Percentiles rank a stretch among this genome's conserved stretches.
Evolutionary conservation across 2,329 filamentous ascomycete genomes (phyloP).

Genomic region (Epichloe sylvatica): DNA sequence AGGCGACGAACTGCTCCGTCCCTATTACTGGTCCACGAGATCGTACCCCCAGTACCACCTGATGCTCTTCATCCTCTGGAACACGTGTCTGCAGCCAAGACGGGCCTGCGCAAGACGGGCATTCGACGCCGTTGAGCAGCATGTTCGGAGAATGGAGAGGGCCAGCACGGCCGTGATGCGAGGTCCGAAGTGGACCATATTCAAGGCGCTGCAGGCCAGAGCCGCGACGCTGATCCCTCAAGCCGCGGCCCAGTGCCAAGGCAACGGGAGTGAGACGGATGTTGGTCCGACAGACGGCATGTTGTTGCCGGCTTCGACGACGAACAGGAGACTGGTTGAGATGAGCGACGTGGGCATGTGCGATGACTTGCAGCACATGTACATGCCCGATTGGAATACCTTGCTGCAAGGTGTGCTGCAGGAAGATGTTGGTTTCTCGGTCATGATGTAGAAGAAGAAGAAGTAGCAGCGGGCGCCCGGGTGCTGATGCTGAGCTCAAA

Average conservation of each 20-base stretch:
- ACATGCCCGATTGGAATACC: constrained; percentile 16
- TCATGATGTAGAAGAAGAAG: constrained; percentile 3
- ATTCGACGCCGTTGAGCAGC: constrained; percentile 15
- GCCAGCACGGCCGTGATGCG: background rate
- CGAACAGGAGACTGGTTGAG: background rate
- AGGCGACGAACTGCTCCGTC: constrained; percentile 23
- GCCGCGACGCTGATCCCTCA: constrained; percentile 13
- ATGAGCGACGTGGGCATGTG: background rate
- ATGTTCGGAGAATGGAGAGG: constrained; percentile 5
- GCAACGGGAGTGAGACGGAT: background rate
- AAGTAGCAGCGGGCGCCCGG: too few species aligned
- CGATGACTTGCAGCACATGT: constrained; percentile 8
- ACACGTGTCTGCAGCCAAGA: constrained; percentile 25
- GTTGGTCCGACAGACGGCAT: background rate
- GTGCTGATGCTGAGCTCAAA: too few species aligned
- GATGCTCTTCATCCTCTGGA: constrained; percentile 29
- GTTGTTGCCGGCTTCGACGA: background rate
- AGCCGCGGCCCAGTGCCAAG: background rate
- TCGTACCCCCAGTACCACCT: constrained; percentile 29
- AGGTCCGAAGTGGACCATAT: constrained; percentile 18
- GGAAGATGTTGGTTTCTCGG: constrained; percentile 12
- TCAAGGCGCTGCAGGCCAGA: constrained; percentile 18
- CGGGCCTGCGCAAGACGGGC: constrained; percentile 16
- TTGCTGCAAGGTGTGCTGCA: constrained; percentile 17
- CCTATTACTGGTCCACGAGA: constrained; percentile 24